Base-by-base conservation (phyloP, 768 basidiomycete species). In the Mycena belliarum region DNA sequence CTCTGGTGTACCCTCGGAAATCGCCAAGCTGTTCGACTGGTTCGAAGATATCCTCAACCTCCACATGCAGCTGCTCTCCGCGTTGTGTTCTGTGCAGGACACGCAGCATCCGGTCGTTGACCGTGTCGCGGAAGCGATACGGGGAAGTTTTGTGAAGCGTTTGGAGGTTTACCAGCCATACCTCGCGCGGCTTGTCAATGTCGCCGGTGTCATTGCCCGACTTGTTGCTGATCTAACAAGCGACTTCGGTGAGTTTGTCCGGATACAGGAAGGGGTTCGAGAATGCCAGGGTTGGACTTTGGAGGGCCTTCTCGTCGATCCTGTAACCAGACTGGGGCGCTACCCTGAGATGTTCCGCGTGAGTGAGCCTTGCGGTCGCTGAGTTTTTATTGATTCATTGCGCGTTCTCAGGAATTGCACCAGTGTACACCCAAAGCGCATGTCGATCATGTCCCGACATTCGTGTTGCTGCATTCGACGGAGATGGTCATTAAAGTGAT, bases 131-230 rank as follows among this genome's bases (percentile, higher is more conserved):
- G 81, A 83, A 12, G 71, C 77, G 0, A 71, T 95, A 26, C 75
- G 83, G 37, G 43, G 16, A 7, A 68, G 73, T 1, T 89, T 89
- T 67, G 80, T 94, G 15, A 74, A 82, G 2, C 80, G 78, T 43
- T 72, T 94, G 29, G 91, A 95, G 69, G 82, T 91, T 10, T 92
- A 97, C 64, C 92, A 94, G 69, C 89, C 92, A 20, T 96, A 95
- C 71, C 73, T 96, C 6, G 86, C 90, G 18, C 78, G 84, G 44
- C 79, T 95, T 33, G 86, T 87, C 43, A 77, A 78, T 33, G 82
- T 88, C 0, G 79, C 81, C 1, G 69, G 76, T 16, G 67, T 78
- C 53, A 83, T 91, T 40, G 79, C 82, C 45, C 66, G 71, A 20
- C 72, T 87, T 61, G 70, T 75, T 43, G 68, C 74, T 20, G 81